These are phyloP conservation scores for Monosporozyma aquatica DNA, from an alignment of 805 yeast genomes.

Conservation along the genomic window DNA sequence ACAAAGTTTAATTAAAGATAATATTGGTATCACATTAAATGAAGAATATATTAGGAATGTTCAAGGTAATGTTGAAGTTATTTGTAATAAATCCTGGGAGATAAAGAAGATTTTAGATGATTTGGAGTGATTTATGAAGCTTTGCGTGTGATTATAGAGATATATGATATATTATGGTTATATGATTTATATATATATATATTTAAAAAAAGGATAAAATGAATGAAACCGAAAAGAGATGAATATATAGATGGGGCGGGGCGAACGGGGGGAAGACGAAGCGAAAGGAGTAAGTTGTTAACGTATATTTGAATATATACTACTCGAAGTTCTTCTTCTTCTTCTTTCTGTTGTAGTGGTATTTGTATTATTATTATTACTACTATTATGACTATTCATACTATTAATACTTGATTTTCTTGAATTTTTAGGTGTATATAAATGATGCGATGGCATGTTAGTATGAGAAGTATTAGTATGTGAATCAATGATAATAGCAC, in stretches of 20 bases:
- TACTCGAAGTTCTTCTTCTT: conserved; percentile 9
- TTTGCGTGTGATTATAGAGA: neutral
- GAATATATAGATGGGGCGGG: neutral
- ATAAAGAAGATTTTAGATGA: conserved; percentile 24
- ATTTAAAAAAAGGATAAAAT: neutral
- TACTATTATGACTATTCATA: neutral
- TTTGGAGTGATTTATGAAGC: conserved; percentile 9
- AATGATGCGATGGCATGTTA: neutral
- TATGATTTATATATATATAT: neutral
- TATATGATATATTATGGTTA: neutral
- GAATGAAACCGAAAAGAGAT: neutral
- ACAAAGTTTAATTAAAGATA: conserved; percentile 26
- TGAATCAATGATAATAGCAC: conserved; percentile 5
- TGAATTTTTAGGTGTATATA: neutral
- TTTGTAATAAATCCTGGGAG: conserved; percentile 21
- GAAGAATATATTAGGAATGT: conserved; percentile 26
- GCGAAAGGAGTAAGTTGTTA: neutral
- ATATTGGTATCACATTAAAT: conserved; percentile 32
- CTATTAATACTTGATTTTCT: neutral
- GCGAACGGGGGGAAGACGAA: neutral
- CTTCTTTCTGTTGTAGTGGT: conserved; percentile 1
- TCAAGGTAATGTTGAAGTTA: conserved; percentile 24
- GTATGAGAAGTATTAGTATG: too few relatives aligned
- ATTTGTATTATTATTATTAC: neutral
- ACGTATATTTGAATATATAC: conserved; percentile 2